Evolutionary conservation across 441 rosid species (phyloP).

Genomic region (Capsella rubella): DNA sequence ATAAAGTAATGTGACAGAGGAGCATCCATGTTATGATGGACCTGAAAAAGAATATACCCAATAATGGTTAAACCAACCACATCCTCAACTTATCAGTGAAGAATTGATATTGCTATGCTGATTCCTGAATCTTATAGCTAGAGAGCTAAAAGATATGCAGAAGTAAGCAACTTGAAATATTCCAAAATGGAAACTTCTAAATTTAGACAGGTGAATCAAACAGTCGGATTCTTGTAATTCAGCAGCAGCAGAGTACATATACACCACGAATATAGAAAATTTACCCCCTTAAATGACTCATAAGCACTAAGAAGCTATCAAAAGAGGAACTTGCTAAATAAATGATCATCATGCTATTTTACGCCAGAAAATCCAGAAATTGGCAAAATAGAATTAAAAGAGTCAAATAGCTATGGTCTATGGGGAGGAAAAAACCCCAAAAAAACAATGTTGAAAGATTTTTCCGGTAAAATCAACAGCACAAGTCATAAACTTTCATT

Average conservation of each 20-base stretch:
- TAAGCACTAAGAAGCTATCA: constrained; percentile 1
- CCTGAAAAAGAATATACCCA: constrained; percentile 45
- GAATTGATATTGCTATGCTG: neutral
- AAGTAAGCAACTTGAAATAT: neutral
- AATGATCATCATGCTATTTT: neutral
- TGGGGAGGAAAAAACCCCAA: neutral
- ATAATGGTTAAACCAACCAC: neutral
- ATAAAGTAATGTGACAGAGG: constrained; percentile 72
- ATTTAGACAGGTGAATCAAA: constrained; percentile 10
- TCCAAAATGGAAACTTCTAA: neutral
- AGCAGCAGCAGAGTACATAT: constrained; percentile 8
- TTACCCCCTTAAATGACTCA: no score
- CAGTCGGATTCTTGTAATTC: constrained; percentile 1
- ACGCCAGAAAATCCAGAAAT: neutral
- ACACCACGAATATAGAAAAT: neutral
- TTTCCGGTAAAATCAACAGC: constrained; percentile 24
- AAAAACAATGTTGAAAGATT: neutral
- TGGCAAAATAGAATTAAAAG: neutral
- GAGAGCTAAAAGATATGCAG: neutral
- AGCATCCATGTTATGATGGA: constrained; percentile 69
- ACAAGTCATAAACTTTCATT: constrained; percentile 24
- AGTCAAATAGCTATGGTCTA: neutral
- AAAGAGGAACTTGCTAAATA: neutral
- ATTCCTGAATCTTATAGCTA: constrained; percentile 9
- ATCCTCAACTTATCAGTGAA: neutral